These are phyloP conservation scores for Trichomonascus vanleenenianus DNA, from an alignment of 805 yeast species.

Conservation along the genomic window DNA sequence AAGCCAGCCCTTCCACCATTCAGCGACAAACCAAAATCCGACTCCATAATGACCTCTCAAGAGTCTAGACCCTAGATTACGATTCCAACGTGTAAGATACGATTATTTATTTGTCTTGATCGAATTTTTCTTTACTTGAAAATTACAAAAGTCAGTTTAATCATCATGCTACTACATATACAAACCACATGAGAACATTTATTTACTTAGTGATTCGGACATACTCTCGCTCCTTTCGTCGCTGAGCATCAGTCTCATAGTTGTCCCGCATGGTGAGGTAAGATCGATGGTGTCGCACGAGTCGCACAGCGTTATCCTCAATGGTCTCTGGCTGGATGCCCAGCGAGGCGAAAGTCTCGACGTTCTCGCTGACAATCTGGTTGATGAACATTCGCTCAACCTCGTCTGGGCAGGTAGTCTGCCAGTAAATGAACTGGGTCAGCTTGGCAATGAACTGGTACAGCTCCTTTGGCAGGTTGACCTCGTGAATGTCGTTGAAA, in stretches of 20 bases:
- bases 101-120: neutral
- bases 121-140: neutral
- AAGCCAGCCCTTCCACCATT: no score
- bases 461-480: constrained; percentile 35
- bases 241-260: constrained; percentile 10
- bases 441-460: constrained; percentile 31
- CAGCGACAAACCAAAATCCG: no score
- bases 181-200: neutral
- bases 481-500: constrained; percentile 31
- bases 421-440: constrained; percentile 37
- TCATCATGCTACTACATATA: neutral
- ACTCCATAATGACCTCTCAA: no score
- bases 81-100: no score
- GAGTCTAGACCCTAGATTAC: no score
- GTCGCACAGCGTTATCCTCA: constrained; percentile 11
- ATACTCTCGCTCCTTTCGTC: constrained; percentile 10
- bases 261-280: constrained; percentile 8
- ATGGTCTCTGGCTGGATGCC: constrained; percentile 40
- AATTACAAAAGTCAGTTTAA: neutral
- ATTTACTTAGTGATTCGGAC: constrained; percentile 7
- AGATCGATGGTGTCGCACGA: constrained; percentile 15
- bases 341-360: constrained; percentile 60
- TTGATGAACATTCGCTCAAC: constrained; percentile 63
- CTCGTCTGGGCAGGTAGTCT: constrained; percentile 57
- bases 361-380: constrained; percentile 53